Evolutionary conservation across 2,329 filamentous ascomycete species (phyloP).

Genomic region (Trichoderma atrobrunneum): DNA sequence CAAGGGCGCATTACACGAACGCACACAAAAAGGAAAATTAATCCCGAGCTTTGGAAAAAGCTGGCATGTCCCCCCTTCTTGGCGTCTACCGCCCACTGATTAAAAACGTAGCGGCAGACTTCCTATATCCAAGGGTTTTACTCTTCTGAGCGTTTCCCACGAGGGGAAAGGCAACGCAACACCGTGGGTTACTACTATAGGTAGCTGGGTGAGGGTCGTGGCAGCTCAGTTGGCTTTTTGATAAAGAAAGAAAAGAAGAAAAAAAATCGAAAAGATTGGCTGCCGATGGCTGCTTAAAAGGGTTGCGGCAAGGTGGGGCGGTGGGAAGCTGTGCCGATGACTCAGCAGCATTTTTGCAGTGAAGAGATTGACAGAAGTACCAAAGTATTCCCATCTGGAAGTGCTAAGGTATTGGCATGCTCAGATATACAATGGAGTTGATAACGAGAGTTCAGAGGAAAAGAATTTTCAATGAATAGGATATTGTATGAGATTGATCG

Average conservation of each 20-base stretch:
- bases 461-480: background rate
- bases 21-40: background rate
- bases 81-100: constrained; percentile 54
- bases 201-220: constrained; percentile 61
- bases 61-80: constrained; percentile 57
- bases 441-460: background rate
- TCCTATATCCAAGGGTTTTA: constrained; percentile 61
- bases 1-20: constrained; percentile 4
- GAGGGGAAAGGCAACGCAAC: constrained; percentile 58
- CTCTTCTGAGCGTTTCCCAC: constrained; percentile 56
- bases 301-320: background rate
- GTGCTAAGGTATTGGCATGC: background rate
- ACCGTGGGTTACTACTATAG: constrained; percentile 57
- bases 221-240: constrained; percentile 64
- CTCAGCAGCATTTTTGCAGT: constrained; percentile 8
- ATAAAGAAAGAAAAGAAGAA: constrained; percentile 49
- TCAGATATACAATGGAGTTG: background rate
- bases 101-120: constrained; percentile 51
- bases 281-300: constrained; percentile 16
- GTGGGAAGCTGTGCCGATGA: constrained; percentile 19
- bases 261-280: constrained; percentile 31
- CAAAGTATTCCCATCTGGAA: background rate
- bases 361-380: background rate
- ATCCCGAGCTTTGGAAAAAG: constrained; percentile 11
- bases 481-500: background rate